These are phyloP conservation scores for Epichloe festucae DNA, from an alignment of 2,329 filamentous ascomycete genomes.

Conservation along the genomic window DNA sequence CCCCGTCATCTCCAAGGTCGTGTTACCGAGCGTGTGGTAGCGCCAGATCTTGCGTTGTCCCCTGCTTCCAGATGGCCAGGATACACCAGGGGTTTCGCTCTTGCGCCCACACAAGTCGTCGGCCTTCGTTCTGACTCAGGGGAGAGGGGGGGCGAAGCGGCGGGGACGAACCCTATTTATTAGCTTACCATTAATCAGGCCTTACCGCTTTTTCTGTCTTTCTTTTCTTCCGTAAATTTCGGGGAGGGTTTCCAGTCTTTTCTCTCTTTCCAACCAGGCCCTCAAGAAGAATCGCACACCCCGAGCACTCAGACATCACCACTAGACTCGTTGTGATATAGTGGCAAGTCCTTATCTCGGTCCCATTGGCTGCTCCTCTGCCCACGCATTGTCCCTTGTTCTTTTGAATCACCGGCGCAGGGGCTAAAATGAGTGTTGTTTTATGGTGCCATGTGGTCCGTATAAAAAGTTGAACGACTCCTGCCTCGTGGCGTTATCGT, in stretches of 20 bases:
- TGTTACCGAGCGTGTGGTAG: slow-evolving; percentile 1
- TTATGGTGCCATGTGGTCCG: not conserved
- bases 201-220: not conserved
- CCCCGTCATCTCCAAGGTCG: not conserved
- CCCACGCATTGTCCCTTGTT: not conserved
- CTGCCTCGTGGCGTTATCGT: not conserved
- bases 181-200: not conserved
- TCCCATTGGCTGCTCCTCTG: too few relatives aligned
- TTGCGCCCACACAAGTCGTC: not conserved
- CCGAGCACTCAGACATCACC: not conserved
- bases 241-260: too few relatives aligned
- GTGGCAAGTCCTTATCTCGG: not conserved
- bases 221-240: not conserved
- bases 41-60: not conserved
- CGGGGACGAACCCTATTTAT: not conserved
- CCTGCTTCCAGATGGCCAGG: not conserved
- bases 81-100: not conserved
- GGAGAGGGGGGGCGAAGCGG: not conserved
- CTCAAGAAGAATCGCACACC: not conserved
- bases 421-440: not conserved
- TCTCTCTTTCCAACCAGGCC: too few relatives aligned
- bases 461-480: not conserved
- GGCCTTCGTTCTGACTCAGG: not conserved
- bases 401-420: not conserved
- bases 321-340: not conserved